Evolutionary conservation across 441 rosid genomes (phyloP), one percentile per base, ranked within the genome.

Genomic region (Brassica hybrid): DNA sequence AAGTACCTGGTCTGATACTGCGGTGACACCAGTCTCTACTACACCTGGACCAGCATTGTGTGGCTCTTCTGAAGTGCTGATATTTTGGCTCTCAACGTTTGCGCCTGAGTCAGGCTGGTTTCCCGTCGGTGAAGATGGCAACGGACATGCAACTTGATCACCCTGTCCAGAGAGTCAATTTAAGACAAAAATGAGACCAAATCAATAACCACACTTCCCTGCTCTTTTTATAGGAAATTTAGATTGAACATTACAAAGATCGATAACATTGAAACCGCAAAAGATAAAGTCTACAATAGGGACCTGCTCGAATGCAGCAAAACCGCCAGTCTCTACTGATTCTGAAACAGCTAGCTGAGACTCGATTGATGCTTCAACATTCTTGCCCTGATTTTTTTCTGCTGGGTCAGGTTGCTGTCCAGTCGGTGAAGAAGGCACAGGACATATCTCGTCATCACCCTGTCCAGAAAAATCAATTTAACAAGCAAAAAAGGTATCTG

Each of bases 121-220:
- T 68, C 67, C 81, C 69, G 80, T 69, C 72, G 85, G 63, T 57
- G 80, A 60, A 17, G 71, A 74, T 56, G 76, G 85, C 60, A 72
- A 80, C 74, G 75, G 54, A 77, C 70, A 76, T 34, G 64, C 80
- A 77, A 67, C 83, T 59, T 72, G 80, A 65, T 62, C 73, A 71
- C 30, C 89, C 90, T 84, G 79, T 48, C 69, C 79, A 84, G 30
- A 71, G 80, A 72, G 59, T 57, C 57, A 34, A 80, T n/a, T 52
- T 27, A 27, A 56, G 64, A 69, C 48, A 70, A 25, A 30, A 52
- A 45, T 10, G 25, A 34, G 58, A 79, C 68, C 68, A 12, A 21
- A 30, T 30, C 34, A 63, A 36, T 64, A 57, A 32, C 73, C 73
- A 74, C 34, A 67, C 52, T 60, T 72, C 57, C 68, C 62, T 45